These are phyloP conservation scores for Suillus americanus DNA, from an alignment of 768 basidiomycete genomes.

Conservation along the genomic window DNA sequence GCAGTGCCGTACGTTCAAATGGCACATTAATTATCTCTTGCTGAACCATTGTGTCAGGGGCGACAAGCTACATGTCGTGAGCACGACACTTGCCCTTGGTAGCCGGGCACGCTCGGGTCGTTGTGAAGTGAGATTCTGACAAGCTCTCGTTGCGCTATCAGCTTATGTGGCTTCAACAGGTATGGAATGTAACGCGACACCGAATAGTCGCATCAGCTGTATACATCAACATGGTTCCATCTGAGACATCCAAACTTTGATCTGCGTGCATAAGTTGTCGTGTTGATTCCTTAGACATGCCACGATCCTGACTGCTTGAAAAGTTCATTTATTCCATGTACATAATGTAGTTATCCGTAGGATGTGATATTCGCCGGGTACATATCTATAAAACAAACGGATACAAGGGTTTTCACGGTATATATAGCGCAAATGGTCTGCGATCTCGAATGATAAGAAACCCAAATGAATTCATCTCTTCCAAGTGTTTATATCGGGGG, in stretches of 20 bases:
- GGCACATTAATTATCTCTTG: not conserved
- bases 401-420: constrained; percentile 1
- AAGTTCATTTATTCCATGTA: not conserved
- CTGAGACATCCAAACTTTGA: constrained; percentile 22
- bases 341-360: not conserved
- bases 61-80: constrained; percentile 51
- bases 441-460: constrained; percentile 4
- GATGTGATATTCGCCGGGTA: constrained; percentile 1
- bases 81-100: constrained; percentile 51
- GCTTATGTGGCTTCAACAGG: constrained; percentile 31
- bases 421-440: constrained; percentile 20
- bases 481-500: constrained; percentile 2
- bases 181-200: constrained; percentile 55
- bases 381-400: not conserved
- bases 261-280: not conserved
- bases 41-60: constrained; percentile 31
- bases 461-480: not conserved
- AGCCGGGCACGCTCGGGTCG: constrained; percentile 46
- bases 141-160: not conserved
- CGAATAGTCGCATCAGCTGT: constrained; percentile 54
- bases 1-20: constrained; percentile 36
- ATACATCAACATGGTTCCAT: constrained; percentile 56
- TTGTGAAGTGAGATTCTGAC: constrained; percentile 41
- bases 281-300: not conserved
- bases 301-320: not conserved